Conservation (phyloP, 805 yeast genomes). For the Myxozyma kluyveri region DNA sequence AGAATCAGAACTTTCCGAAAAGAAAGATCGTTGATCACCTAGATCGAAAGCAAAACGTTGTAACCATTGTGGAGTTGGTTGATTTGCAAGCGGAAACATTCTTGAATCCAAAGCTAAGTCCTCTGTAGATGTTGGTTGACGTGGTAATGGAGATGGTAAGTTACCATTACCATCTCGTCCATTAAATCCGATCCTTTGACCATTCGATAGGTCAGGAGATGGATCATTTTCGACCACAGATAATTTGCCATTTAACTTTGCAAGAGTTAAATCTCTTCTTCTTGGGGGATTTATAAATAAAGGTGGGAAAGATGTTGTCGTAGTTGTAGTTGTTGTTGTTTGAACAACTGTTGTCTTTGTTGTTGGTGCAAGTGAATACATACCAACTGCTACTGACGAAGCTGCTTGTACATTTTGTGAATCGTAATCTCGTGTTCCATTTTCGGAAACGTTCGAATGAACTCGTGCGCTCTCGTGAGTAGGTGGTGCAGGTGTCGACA, state of each 20-base stretch:
- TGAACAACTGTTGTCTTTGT: slow-evolving; percentile 29
- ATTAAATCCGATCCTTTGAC: background rate
- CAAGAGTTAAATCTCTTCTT: background rate
- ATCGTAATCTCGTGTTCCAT: too few species aligned
- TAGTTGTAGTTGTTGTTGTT: slow-evolving; percentile 30
- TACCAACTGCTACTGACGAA: slow-evolving; percentile 2
- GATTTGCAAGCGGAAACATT: slow-evolving; percentile 36
- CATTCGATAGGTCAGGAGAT: background rate
- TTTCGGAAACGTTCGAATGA: too few species aligned
- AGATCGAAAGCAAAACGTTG: slow-evolving; percentile 36
- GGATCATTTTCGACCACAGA: background rate
- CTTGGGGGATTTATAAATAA: slow-evolving; percentile 20
- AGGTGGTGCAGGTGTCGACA: too few species aligned
- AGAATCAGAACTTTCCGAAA: slow-evolving; percentile 32
- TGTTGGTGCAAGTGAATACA: slow-evolving; percentile 24
- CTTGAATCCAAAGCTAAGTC: slow-evolving; percentile 6
- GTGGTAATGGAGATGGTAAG: background rate
- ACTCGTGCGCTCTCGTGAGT: too few species aligned
- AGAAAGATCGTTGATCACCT: slow-evolving; percentile 32
- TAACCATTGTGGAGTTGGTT: slow-evolving; percentile 38
- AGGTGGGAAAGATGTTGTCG: slow-evolving; percentile 29
- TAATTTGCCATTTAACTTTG: background rate
- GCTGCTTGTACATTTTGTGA: too few species aligned
- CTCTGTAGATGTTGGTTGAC: background rate
- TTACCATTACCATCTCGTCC: background rate